These are phyloP conservation scores for Calonectria pteridis DNA, from an alignment of 2,329 filamentous ascomycete species.

Conservation along the genomic window DNA sequence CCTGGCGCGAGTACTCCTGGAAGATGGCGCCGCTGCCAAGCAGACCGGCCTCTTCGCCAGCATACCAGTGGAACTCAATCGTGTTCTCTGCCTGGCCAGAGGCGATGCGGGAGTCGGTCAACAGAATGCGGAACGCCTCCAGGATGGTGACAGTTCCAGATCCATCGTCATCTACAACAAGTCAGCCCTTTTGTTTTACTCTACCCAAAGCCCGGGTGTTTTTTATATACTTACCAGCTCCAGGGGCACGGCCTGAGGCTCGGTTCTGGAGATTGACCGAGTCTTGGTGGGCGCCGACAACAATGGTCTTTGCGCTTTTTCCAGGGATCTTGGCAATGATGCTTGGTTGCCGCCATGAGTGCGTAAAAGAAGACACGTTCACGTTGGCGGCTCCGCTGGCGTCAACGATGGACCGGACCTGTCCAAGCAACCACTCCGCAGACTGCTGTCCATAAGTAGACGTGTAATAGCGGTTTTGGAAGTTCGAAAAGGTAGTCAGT, in stretches of 20 bases:
- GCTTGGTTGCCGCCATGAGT: conserved; percentile 80
- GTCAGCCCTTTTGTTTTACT: conserved; percentile 14
- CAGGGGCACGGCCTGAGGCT: conserved; percentile 31
- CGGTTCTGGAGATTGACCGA: conserved; percentile 71
- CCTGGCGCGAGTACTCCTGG: conserved; percentile 49
- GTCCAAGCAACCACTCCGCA: conserved; percentile 78
- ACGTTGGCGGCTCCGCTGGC: conserved; percentile 72
- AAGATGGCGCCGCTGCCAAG: conserved; percentile 75
- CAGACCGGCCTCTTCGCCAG: conserved; percentile 83
- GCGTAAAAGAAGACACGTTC: conserved; percentile 73
- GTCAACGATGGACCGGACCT: conserved; percentile 72
- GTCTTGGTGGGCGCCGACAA: conserved; percentile 85
- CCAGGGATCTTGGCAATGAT: conserved; percentile 87
- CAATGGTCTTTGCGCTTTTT: conserved; percentile 77
- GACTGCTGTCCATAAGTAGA: conserved; percentile 76
- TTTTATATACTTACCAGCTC: conserved; percentile 34
- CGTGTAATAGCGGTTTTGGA: conserved; percentile 77
- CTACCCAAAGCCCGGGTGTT: not conserved
- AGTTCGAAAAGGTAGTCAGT: conserved; percentile 64
- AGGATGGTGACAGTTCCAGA: conserved; percentile 73
- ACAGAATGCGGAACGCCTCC: conserved; percentile 79
- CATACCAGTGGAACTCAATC: conserved; percentile 90
- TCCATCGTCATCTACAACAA: conserved; percentile 37
- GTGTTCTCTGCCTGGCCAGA: conserved; percentile 76
- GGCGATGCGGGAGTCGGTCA: conserved; percentile 72